Conservation (phyloP, 192 early-diverging fungal genomes). For the Kappamyces sp. region DNA sequence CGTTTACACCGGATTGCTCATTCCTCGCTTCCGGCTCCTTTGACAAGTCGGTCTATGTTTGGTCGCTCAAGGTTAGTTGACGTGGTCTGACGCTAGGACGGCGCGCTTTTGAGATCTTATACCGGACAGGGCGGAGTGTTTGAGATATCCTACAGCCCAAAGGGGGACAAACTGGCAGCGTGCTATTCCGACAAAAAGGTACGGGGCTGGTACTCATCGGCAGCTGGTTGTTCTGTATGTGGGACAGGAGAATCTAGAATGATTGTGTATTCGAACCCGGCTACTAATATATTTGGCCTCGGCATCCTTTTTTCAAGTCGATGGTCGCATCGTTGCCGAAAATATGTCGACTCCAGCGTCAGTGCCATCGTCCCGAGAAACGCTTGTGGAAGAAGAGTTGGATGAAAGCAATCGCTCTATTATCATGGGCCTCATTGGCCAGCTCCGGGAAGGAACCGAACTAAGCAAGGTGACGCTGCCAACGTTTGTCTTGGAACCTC, state of each 20-base stretch:
- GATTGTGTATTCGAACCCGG: not conserved
- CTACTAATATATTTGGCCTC: not conserved
- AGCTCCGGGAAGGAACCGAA: constrained; percentile 85
- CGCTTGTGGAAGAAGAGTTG: constrained; percentile 60
- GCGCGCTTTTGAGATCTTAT: constrained; percentile 15
- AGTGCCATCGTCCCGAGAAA: too few relatives aligned
- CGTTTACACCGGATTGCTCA: constrained; percentile 16
- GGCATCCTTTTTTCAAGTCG: constrained; percentile 4
- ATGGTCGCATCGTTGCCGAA: constrained; percentile 15
- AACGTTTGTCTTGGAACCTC: constrained; percentile 89
- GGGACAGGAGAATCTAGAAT: constrained; percentile 1
- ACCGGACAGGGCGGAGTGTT: constrained; percentile 13
- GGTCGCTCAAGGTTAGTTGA: constrained; percentile 18
- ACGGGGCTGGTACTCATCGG: not conserved
- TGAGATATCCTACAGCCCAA: constrained; percentile 13
- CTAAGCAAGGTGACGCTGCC: constrained; percentile 90
- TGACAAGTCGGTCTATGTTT: constrained; percentile 18
- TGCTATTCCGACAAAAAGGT: constrained; percentile 22
- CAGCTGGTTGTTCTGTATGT: constrained; percentile 16
- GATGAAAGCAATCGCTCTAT: constrained; percentile 75
- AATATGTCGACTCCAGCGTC: constrained; percentile 27
- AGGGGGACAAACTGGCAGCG: constrained; percentile 17
- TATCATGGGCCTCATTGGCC: constrained; percentile 78
- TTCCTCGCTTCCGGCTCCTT: constrained; percentile 22
- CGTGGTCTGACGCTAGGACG: constrained; percentile 8